A percentile compares a stretch with the other conserved stretches of the same genome.
Evolutionary conservation across 345 rosid species (phyloP).

Genomic region (Corchorus olitorius): DNA sequence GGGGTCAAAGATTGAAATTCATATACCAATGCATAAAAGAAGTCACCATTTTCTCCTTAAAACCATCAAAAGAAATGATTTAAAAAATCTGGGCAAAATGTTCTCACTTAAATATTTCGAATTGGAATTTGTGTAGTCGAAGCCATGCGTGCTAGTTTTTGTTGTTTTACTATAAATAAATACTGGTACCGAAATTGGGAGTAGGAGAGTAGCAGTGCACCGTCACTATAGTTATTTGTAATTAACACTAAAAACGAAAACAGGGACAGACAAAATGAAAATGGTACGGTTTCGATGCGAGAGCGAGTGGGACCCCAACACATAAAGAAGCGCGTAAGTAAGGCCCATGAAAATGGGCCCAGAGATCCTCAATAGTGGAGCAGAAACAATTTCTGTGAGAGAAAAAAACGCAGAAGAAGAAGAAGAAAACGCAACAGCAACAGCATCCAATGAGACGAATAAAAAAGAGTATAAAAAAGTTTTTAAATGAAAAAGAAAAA

Average conservation of each 20-base stretch:
- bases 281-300: not conserved
- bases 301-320: not conserved
- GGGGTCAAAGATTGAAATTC: not conserved
- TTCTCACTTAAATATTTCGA: not conserved
- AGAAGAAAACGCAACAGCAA: not conserved
- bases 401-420: not conserved
- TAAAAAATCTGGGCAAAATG: not conserved
- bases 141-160: not conserved
- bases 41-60: not conserved
- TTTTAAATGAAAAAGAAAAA: not conserved
- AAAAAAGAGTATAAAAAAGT: not conserved
- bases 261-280: not conserved
- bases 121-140: not conserved
- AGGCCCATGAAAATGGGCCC: not conserved
- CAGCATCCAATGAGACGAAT: slow-evolving; percentile 25
- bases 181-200: not conserved
- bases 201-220: not conserved
- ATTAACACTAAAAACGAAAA: not conserved
- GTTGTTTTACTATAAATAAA: not conserved
- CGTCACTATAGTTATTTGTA: not conserved
- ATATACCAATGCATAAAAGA: not conserved
- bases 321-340: slow-evolving; percentile 22
- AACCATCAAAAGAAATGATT: not conserved
- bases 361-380: slow-evolving; percentile 13
- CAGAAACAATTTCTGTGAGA: not conserved